A percentile compares a stretch with the other conserved stretches of the same genome.
These are phyloP conservation scores for Beauveria medogensis DNA, from an alignment of 2,329 filamentous ascomycete genomes.

Conservation along the genomic window DNA sequence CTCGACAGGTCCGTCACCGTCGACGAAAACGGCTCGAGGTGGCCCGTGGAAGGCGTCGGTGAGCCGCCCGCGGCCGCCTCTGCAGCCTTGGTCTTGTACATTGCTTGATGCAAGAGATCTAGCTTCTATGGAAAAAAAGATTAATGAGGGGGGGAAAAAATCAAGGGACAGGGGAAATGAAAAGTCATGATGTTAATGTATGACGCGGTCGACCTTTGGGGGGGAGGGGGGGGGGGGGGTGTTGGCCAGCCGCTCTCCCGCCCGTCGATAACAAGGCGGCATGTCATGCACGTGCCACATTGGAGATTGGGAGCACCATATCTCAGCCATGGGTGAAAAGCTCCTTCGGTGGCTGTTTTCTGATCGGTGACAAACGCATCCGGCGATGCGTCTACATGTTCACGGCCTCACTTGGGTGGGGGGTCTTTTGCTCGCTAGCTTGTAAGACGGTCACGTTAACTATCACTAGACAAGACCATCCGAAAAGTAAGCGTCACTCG, in stretches of 20 bases:
- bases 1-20: constrained; percentile 4
- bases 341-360: neutral
- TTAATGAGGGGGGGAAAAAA: too few relatives aligned
- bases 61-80: neutral
- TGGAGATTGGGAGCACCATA: neutral
- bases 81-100: neutral
- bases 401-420: too few relatives aligned
- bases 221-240: too few relatives aligned
- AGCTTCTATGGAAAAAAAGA: neutral
- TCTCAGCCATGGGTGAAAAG: too few relatives aligned
- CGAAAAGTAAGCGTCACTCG: neutral
- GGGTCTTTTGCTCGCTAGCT: too few relatives aligned
- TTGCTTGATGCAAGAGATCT: neutral
- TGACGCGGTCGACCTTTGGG: too few relatives aligned
- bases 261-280: too few relatives aligned
- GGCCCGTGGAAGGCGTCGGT: neutral
- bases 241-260: too few relatives aligned
- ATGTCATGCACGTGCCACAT: neutral
- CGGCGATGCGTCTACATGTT: neutral
- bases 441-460: too few relatives aligned
- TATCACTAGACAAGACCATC: neutral
- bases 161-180: too few relatives aligned
- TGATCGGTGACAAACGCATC: neutral
- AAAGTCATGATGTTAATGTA: too few relatives aligned
- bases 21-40: neutral